phyloP scores from a whole-genome alignment of 2,329 filamentous ascomycete genomes.

The Colletotrichum tropicicola region DNA sequence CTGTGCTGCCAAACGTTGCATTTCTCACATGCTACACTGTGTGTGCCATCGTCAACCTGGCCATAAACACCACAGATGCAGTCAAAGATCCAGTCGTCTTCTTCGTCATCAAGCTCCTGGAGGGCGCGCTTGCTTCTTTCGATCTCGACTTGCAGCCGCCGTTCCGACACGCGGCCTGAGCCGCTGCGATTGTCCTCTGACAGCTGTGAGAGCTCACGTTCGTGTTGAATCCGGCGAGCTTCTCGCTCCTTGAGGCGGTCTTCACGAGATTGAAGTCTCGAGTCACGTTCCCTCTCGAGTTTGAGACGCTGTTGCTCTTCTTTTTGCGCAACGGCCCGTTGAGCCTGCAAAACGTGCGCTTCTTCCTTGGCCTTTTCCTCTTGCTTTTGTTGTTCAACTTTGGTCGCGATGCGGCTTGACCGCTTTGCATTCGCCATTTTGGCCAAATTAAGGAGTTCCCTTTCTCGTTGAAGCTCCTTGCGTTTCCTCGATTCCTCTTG shows the following conservation, averaged over 20 bases:
- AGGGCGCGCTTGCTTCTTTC: slow-evolving; percentile 82
- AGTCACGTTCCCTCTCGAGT: slow-evolving; percentile 78
- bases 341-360: slow-evolving; percentile 69
- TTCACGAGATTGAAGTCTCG: slow-evolving; percentile 84
- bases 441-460: slow-evolving; percentile 81
- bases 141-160: slow-evolving; percentile 83
- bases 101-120: slow-evolving; percentile 69
- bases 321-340: slow-evolving; percentile 73
- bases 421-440: slow-evolving; percentile 94
- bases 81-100: slow-evolving; percentile 94
- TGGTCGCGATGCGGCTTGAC: slow-evolving; percentile 87
- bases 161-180: slow-evolving; percentile 75
- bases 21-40: slow-evolving; percentile 91
- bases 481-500: slow-evolving; percentile 78
- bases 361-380: slow-evolving; percentile 78
- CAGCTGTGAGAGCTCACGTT: slow-evolving; percentile 82
- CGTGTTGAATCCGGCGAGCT: slow-evolving; percentile 80
- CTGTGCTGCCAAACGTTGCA: slow-evolving; percentile 98
- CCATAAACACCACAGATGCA: slow-evolving; percentile 92
- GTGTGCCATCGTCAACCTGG: slow-evolving; percentile 92
- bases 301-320: slow-evolving; percentile 68
- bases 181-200: slow-evolving; percentile 77
- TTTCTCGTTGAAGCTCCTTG: slow-evolving; percentile 74
- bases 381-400: slow-evolving; percentile 79
- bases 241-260: slow-evolving; percentile 88